Evolutionary conservation across 345 rosid species (phyloP), one percentile per base, ranked within the genome.

Genomic region (Trapa bicornis): DNA sequence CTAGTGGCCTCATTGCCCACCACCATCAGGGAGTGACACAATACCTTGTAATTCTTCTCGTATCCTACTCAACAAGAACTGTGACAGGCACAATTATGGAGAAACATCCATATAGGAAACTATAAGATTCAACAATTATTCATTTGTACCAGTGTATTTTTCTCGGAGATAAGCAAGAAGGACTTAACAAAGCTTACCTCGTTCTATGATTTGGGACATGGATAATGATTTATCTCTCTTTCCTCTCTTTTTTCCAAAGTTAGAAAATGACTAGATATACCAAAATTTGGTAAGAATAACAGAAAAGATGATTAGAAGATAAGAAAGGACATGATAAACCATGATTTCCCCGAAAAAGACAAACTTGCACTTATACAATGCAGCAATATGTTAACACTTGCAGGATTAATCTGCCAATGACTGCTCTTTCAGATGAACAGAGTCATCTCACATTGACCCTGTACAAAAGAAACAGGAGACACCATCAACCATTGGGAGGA

Each of bases 401-500:
- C 22, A 63, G 14, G 66, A 17, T 41, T 41, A 33, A 58, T 32
- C 37, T 58, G 63, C 33, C 63, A 58, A 35, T 58, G 63, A 58
- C 32, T 58, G 15, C 63, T 11, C 63, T 32, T 35, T 58, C 63
- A 58, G 63, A 58, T 58, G 63, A 58, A 58, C 63, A 58, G 63
- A 58, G 32, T 58, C 63, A 58, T 58, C 32, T 11, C 63, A 58
- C 63, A 58, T 32, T 58, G 63, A 58, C 63, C 37, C 63, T 58
- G 63, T 58, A 58, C 63, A 58, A 58, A 58, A 58, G 63, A 58
- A 79, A 89, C 91, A 89, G 84, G 80, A 74, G 29, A 74, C 72
- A 68, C 67, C 68, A 75, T 48, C 74, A 47, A 47, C 72, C 75
- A 35, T 33, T 16, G 1, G 15, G 10, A 32, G 37, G 5, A 56